Evolutionary conservation across 768 basidiomycete genomes (phyloP).

Genomic region (Crucibulum laeve): DNA sequence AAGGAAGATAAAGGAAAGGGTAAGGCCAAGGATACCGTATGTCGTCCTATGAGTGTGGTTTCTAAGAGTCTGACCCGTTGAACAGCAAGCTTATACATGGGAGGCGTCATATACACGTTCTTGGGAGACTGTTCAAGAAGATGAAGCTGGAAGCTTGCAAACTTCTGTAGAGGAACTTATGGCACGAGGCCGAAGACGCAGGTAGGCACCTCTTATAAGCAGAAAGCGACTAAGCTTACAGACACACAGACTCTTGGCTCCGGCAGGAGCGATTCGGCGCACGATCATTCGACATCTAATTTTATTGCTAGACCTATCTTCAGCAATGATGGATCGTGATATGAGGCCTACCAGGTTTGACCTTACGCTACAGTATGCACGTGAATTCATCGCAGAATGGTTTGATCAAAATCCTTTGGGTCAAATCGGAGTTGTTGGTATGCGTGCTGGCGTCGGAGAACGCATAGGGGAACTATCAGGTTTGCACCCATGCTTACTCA

Average conservation of each 20-base stretch:
- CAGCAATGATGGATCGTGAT: slow-evolving; percentile 92
- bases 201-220: slow-evolving; percentile 41
- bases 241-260: slow-evolving; percentile 60
- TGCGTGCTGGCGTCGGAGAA: slow-evolving; percentile 89
- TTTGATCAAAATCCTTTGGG: slow-evolving; percentile 99
- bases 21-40: slow-evolving; percentile 48
- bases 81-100: slow-evolving; percentile 87
- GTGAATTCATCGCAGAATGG: slow-evolving; percentile 94
- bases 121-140: slow-evolving; percentile 98
- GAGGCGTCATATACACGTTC: slow-evolving; percentile 91
- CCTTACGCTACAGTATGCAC: slow-evolving; percentile 81
- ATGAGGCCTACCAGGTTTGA: slow-evolving; percentile 95
- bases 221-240: background rate
- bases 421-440: slow-evolving; percentile 92
- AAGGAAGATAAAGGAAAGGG: slow-evolving; percentile 53
- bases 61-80: slow-evolving; percentile 3
- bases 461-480: slow-evolving; percentile 91
- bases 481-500: slow-evolving; percentile 24
- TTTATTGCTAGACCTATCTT: slow-evolving; percentile 87
- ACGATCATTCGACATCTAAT: slow-evolving; percentile 96
- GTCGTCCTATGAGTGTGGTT: slow-evolving; percentile 7
- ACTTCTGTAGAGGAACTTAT: slow-evolving; percentile 86
- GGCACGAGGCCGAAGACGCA: slow-evolving; percentile 77
- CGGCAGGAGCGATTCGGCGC: slow-evolving; percentile 84
- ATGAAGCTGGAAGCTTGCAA: slow-evolving; percentile 88